Conservation (phyloP, 2,329 filamentous ascomycete genomes). For the Xylaria hypoxylon region DNA sequence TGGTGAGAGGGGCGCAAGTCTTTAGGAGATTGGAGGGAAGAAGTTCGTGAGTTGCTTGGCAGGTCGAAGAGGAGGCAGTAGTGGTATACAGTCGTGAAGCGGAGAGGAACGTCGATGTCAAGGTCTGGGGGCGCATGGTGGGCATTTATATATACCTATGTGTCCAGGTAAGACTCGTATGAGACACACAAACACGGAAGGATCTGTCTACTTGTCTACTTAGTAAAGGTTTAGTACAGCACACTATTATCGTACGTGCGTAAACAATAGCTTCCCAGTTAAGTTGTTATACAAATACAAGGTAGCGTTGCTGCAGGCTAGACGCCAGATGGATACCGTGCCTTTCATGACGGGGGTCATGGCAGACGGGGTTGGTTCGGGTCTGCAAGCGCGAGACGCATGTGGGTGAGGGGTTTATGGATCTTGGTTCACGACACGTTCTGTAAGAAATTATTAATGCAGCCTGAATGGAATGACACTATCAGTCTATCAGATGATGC, state of each 20-base stretch:
- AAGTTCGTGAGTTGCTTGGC: slow-evolving; percentile 30
- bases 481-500: slow-evolving; percentile 21
- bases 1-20: slow-evolving; percentile 32
- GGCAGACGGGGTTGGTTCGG: slow-evolving; percentile 1
- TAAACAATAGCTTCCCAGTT: background rate
- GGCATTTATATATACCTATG: slow-evolving; percentile 42
- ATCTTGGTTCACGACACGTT: background rate
- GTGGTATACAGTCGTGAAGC: slow-evolving; percentile 39
- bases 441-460: slow-evolving; percentile 41
- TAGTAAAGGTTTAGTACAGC: too few relatives aligned
- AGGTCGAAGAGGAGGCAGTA: slow-evolving; percentile 34
- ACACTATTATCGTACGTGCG: background rate
- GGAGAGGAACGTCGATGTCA: slow-evolving; percentile 46
- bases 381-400: slow-evolving; percentile 24
- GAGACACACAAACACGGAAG: background rate
- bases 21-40: slow-evolving; percentile 27
- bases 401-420: slow-evolving; percentile 30
- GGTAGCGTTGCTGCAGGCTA: slow-evolving; percentile 4
- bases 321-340: slow-evolving; percentile 12
- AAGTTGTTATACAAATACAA: slow-evolving; percentile 1
- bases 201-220: too few relatives aligned
- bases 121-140: slow-evolving; percentile 47
- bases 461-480: slow-evolving; percentile 32
- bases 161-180: too few relatives aligned
- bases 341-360: background rate